These are phyloP conservation scores for Oryza meridionalis DNA, from an alignment of 176 grass and related monocot genomes.

Conservation along the genomic window DNA sequence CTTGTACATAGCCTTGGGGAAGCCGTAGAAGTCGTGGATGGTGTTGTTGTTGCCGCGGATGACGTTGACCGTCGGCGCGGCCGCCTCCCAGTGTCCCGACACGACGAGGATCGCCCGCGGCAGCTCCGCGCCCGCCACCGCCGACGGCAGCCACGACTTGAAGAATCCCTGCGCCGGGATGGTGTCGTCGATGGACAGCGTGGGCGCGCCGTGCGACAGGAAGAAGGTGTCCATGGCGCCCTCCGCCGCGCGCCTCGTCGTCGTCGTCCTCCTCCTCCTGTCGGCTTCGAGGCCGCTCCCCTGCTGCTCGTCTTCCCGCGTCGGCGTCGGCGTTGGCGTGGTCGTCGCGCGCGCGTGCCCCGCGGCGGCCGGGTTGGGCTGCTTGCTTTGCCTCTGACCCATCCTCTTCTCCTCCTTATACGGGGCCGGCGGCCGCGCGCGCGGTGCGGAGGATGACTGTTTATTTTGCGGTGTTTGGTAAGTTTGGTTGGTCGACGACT, in stretches of 20 bases:
- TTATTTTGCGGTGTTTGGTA: background rate
- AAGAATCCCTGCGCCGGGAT: slow-evolving; percentile 70
- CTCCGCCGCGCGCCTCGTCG: no score
- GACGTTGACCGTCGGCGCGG: slow-evolving; percentile 54
- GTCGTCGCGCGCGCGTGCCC: background rate
- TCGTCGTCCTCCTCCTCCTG: background rate
- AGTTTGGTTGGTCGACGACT: background rate
- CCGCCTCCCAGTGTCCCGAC: slow-evolving; percentile 83
- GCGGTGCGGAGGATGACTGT: background rate
- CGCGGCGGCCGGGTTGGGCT: background rate
- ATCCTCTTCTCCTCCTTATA: background rate
- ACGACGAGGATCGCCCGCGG: slow-evolving; percentile 79
- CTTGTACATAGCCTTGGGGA: slow-evolving; percentile 79
- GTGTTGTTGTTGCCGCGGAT: slow-evolving; percentile 55
- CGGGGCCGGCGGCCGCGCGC: background rate
- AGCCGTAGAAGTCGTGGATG: slow-evolving; percentile 77
- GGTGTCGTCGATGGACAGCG: slow-evolving; percentile 72
- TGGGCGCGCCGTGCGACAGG: slow-evolving; percentile 89
- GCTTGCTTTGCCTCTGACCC: slow-evolving; percentile 26
- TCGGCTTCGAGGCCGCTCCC: background rate
- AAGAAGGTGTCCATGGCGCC: slow-evolving; percentile 78
- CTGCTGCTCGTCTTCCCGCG: background rate
- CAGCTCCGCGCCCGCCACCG: slow-evolving; percentile 35
- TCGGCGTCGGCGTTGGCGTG: background rate
- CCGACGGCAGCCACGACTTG: slow-evolving; percentile 64